Percentiles rank a stretch among this genome's conserved stretches.
Evolutionary conservation across 345 rosid genomes (phyloP).

Genomic region (Theobroma cacao): DNA sequence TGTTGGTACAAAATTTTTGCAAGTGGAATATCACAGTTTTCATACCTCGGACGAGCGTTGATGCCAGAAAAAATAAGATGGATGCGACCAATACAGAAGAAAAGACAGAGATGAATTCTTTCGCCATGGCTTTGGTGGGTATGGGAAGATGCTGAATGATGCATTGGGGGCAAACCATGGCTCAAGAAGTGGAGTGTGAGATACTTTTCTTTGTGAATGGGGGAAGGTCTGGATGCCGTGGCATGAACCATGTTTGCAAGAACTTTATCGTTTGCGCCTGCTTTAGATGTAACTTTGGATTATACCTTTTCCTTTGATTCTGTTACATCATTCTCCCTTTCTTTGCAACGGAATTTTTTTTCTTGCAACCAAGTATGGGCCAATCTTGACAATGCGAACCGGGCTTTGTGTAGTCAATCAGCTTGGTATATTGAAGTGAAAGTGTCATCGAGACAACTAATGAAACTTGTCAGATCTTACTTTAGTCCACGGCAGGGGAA

Average conservation of each 20-base stretch:
- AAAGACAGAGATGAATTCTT: background rate
- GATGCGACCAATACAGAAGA: conserved; percentile 5
- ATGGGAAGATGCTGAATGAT: conserved; percentile 8
- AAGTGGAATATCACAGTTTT: background rate
- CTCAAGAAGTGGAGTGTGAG: conserved; percentile 27
- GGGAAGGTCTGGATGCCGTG: conserved; percentile 11
- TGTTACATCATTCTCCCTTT: background rate
- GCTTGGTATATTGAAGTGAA: background rate
- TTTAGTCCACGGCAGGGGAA: conserved; percentile 12
- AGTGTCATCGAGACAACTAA: background rate
- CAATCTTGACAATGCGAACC: background rate
- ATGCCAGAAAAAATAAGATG: conserved; percentile 16
- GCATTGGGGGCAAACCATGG: conserved; percentile 8
- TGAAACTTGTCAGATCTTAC: background rate
- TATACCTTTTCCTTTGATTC: conserved; percentile 20
- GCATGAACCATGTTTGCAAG: background rate
- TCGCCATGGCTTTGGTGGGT: conserved; percentile 6
- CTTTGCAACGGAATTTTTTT: background rate
- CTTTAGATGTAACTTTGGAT: conserved; percentile 17
- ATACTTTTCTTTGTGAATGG: conserved; percentile 62
- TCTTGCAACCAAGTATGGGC: background rate
- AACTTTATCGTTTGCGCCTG: conserved; percentile 11
- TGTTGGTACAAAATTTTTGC: background rate
- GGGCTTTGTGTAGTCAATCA: too few relatives aligned
- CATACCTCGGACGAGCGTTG: conserved; percentile 24